A percentile compares a stretch with the other conserved stretches of the same genome.
These are phyloP conservation scores for Fusarium sp. DNA, from an alignment of 2,329 filamentous ascomycete species.

Conservation along the genomic window DNA sequence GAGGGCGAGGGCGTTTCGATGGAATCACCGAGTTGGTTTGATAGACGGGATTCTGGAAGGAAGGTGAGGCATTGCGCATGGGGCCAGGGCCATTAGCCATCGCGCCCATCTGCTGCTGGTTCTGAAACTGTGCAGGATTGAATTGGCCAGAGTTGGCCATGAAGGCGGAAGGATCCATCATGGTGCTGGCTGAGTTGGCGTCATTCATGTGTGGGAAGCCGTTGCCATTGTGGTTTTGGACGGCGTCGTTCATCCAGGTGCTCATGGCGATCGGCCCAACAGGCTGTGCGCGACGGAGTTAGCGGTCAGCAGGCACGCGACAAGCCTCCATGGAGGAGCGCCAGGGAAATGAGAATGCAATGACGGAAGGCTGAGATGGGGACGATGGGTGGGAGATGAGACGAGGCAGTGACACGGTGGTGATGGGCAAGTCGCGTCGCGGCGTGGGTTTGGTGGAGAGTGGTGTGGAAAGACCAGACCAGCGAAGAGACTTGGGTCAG, in stretches of 20 bases:
- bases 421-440: constrained; percentile 58
- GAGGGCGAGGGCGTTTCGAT: constrained; percentile 85
- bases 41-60: constrained; percentile 81
- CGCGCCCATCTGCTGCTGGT: constrained; percentile 63
- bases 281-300: constrained; percentile 58
- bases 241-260: constrained; percentile 79
- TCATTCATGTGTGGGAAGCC: constrained; percentile 75
- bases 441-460: constrained; percentile 56
- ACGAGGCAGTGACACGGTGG: constrained; percentile 62
- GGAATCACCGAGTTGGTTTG: constrained; percentile 89
- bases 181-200: constrained; percentile 66
- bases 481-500: constrained; percentile 40
- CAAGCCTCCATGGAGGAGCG: constrained; percentile 56
- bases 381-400: constrained; percentile 50
- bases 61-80: constrained; percentile 85
- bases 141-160: constrained; percentile 72
- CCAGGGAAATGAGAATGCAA: constrained; percentile 45
- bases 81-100: constrained; percentile 86
- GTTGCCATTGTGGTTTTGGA: constrained; percentile 78
- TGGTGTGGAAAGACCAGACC: constrained; percentile 49
- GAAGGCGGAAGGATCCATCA: constrained; percentile 75
- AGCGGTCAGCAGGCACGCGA: constrained; percentile 56
- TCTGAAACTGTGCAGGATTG: constrained; percentile 70
- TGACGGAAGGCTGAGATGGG: constrained; percentile 54
- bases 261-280: constrained; percentile 70